Evolutionary conservation across 169 alveolate species (phyloP), one percentile per base, ranked within the genome.

Genomic region (Eimeria sp.): DNA sequence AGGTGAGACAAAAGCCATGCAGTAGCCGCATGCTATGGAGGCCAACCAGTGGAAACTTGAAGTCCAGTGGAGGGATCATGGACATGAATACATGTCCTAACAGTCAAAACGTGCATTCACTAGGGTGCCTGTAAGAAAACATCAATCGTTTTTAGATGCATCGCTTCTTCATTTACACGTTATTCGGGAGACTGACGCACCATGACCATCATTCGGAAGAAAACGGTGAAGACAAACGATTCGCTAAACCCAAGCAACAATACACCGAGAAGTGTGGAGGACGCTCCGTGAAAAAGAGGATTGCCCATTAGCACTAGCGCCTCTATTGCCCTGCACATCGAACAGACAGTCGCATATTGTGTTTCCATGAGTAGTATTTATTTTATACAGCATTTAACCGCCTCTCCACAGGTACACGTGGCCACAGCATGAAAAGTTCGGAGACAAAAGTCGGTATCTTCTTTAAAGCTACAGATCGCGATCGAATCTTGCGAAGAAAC

Each of bases 131-230:
- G 7, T 16, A 5, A 6, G 58, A 13, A 5, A 34, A n/a, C 25
- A 75, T 9, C 7, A 1, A n/a, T 40, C 54, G 22, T 4, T n/a
- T n/a, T 20, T 4, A 30, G 22, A 20, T 14, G 78, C 45, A 30
- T 11, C 58, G 86, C 58, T 40, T 22, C 86, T 45, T 61, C 70
- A 25, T 73, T 54, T 22, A 43, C 14, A 40, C 20, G 82, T 14
- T 40, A 5, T 45, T 51, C 54, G 27, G 61, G 20, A 16, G 84
- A 43, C 51, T 16, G 49, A 58, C 95, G 25, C 14, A 97, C 98
- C 97, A 97, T 96, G 78, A 96, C 88, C 98, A 97, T 96, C 98
- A 97, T 96, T 49, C 96, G 95, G 96, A 97, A 97, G 97, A 97
- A 97, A 57, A 97, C 98, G 82, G 95, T 86, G 95, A 97, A 97